Conservation (phyloP, 202 grass and related monocot species). For the Schoenoplectus tabernaemontani region DNA sequence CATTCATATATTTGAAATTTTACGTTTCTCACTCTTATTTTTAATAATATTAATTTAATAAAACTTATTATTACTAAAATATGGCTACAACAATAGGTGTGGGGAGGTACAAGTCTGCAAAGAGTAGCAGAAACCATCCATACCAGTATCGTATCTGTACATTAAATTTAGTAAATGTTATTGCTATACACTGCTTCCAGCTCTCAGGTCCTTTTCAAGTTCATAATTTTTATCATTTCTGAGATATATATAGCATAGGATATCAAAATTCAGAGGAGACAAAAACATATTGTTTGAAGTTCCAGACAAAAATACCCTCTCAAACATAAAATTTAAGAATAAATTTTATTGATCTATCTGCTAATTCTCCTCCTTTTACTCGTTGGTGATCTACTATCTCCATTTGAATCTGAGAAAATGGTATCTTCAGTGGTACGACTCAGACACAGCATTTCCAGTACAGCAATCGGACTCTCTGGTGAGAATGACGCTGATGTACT, state of each 20-base stretch:
- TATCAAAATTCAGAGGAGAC: constrained; percentile 34
- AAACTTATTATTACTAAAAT: too few species aligned
- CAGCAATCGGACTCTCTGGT: constrained; percentile 69
- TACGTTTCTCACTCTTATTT: too few species aligned
- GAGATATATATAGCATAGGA: constrained; percentile 29
- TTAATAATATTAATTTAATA: too few species aligned
- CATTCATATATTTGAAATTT: too few species aligned
- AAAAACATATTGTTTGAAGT: constrained; percentile 48
- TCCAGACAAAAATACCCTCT: constrained; percentile 35
- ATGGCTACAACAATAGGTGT: too few species aligned
- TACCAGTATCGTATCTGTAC: not conserved
- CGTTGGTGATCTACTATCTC: constrained; percentile 42
- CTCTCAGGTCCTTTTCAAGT: not conserved
- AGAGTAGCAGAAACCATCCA: constrained; percentile 10
- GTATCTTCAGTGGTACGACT: constrained; percentile 74
- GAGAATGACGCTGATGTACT: constrained; percentile 39
- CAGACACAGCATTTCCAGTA: constrained; percentile 63
- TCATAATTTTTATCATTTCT: constrained; percentile 6
- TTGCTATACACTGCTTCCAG: not conserved
- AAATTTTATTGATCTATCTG: constrained; percentile 35
- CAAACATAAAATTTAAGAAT: not conserved
- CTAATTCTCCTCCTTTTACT: constrained; percentile 83
- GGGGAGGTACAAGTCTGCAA: not conserved
- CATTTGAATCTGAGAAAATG: constrained; percentile 44
- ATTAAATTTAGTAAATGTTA: not conserved